These are phyloP conservation scores for Sclerotinia subarctica DNA, from an alignment of 2,329 filamentous ascomycete genomes.

Conservation along the genomic window DNA sequence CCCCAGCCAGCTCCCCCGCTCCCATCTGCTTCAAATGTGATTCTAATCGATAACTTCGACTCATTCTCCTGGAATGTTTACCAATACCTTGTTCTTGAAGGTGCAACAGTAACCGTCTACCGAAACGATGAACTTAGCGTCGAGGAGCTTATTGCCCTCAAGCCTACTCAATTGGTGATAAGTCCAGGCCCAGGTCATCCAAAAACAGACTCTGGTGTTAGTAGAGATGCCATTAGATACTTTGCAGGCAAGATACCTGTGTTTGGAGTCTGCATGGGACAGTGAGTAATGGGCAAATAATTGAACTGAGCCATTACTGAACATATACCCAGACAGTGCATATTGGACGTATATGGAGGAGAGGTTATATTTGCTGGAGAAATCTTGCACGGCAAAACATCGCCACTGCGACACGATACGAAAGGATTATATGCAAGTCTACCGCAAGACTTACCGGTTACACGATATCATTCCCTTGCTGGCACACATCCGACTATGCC, in stretches of 20 bases:
- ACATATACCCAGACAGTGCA: slow-evolving; percentile 69
- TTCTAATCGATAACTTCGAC: slow-evolving; percentile 98
- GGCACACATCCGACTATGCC: slow-evolving; percentile 87
- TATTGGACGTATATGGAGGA: slow-evolving; percentile 89
- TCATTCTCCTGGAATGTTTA: slow-evolving; percentile 99
- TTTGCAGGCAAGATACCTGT: slow-evolving; percentile 95
- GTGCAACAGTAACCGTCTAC: slow-evolving; percentile 83
- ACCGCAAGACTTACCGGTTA: slow-evolving; percentile 78
- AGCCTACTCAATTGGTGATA: slow-evolving; percentile 90
- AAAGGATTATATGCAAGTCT: slow-evolving; percentile 91
- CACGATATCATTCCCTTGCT: slow-evolving; percentile 92
- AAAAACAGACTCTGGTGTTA: slow-evolving; percentile 85
- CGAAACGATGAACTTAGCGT: slow-evolving; percentile 90
- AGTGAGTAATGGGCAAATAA: slow-evolving; percentile 55
- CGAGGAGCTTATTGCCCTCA: slow-evolving; percentile 75
- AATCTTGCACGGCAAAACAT: slow-evolving; percentile 96
- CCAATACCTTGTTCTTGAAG: slow-evolving; percentile 95
- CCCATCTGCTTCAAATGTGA: slow-evolving; percentile 79
- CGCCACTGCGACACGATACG: slow-evolving; percentile 79
- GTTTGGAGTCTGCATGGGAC: slow-evolving; percentile 97
- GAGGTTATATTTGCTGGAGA: slow-evolving; percentile 90
- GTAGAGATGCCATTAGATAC: slow-evolving; percentile 83
- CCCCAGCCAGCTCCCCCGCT: slow-evolving; percentile 71
- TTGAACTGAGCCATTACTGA: not conserved
- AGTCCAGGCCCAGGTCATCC: slow-evolving; percentile 96